A percentile compares a stretch with the other conserved stretches of the same genome.
phyloP scores from a whole-genome alignment of 176 grass and related monocot species.

The Ampelocalamus luodianensis region DNA sequence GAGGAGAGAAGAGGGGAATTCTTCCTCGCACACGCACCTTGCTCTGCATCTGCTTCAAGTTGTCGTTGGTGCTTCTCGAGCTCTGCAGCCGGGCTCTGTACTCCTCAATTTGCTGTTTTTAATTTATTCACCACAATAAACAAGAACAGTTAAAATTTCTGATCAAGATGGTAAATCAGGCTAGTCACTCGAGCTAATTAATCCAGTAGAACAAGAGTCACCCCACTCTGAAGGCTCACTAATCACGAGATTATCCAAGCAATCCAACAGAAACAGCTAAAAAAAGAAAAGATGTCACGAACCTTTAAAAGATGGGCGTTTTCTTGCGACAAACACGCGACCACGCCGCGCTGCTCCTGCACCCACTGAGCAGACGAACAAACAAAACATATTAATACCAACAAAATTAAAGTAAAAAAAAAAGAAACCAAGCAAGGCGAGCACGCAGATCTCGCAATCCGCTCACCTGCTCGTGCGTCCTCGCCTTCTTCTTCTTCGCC shows the following conservation, averaged over 20 bases:
- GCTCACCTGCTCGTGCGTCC: constrained; percentile 31
- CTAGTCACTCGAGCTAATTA: not conserved
- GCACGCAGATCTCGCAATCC: constrained; percentile 32
- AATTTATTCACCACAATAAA: not conserved
- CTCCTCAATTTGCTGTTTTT: constrained; percentile 50
- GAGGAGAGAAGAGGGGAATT: not conserved
- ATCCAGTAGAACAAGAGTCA: not conserved
- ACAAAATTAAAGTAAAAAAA: not conserved
- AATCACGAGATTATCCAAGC: not conserved
- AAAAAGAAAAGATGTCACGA: not conserved
- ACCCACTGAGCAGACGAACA: constrained; percentile 29
- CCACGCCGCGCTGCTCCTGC: constrained; percentile 47
- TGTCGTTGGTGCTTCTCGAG: constrained; percentile 22
- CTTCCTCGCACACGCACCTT: not conserved
- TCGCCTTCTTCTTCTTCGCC: not conserved
- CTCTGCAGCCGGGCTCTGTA: constrained; percentile 46
- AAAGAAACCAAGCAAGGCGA: not conserved
- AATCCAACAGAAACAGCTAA: not conserved
- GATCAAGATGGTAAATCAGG: not conserved
- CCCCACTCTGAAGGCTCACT: not conserved
- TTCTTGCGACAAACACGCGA: constrained; percentile 36
- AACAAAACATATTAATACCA: not conserved
- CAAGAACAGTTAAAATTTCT: not conserved
- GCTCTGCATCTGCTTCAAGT: constrained; percentile 22
- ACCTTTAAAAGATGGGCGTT: constrained; percentile 42